Conservation (phyloP, 2,329 filamentous ascomycete genomes). For the Ascochyta rabiei region DNA sequence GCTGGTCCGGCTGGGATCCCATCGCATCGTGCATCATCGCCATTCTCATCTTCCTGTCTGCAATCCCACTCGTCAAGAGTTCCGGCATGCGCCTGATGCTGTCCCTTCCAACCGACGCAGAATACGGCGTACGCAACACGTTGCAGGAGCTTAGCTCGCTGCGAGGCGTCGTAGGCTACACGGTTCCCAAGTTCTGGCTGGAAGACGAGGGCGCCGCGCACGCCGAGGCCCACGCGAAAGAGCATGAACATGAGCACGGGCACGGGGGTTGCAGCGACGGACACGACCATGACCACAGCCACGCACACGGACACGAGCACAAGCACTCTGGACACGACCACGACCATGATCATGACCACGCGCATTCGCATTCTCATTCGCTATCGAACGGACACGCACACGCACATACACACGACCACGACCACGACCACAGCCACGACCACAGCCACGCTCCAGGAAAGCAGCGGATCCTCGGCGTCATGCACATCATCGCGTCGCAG, state of each 20-base stretch:
- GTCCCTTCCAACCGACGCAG: constrained; percentile 80
- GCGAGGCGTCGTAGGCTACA: constrained; percentile 83
- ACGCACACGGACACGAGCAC: constrained; percentile 46
- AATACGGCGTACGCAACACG: constrained; percentile 86
- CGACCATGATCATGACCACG: constrained; percentile 35
- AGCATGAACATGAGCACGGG: constrained; percentile 42
- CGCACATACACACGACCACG: background rate
- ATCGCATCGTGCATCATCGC: constrained; percentile 93
- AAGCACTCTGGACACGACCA: constrained; percentile 42
- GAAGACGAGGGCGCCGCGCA: constrained; percentile 66
- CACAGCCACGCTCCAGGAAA: constrained; percentile 41
- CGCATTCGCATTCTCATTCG: constrained; percentile 13
- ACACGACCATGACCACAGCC: constrained; percentile 35
- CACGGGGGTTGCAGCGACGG: constrained; percentile 32
- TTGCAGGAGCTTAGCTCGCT: constrained; percentile 82
- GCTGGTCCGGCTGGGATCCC: constrained; percentile 94
- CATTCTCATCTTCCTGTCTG: constrained; percentile 88
- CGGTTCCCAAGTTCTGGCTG: constrained; percentile 90
- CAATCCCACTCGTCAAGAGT: constrained; percentile 83
- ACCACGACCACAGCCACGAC: constrained; percentile 41
- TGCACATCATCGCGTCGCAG: constrained; percentile 80
- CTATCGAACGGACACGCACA: constrained; percentile 10
- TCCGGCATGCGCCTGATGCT: constrained; percentile 84
- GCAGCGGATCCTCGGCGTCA: constrained; percentile 74
- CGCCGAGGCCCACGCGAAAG: constrained; percentile 51